Evolutionary conservation across 768 basidiomycete species (phyloP).

Genomic region (Dioszegia hungarica): DNA sequence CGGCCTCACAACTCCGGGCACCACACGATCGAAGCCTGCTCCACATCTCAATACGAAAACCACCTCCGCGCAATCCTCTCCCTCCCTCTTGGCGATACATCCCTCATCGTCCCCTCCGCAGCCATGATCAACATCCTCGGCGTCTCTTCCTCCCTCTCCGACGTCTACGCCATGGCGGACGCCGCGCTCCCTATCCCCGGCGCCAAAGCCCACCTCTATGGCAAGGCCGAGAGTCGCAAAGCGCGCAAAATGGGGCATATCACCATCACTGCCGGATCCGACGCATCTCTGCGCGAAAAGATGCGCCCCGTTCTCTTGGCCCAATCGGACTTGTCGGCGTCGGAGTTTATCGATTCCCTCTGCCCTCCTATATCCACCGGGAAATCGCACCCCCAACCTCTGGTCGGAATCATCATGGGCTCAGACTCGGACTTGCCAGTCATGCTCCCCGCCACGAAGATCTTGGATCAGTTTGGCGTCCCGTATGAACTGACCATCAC

Average conservation of each 20-base stretch:
- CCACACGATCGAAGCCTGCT: slow-evolving; percentile 95
- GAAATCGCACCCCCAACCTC: slow-evolving; percentile 63
- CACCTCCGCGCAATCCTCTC: slow-evolving; percentile 90
- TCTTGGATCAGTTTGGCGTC: slow-evolving; percentile 73
- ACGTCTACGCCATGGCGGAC: slow-evolving; percentile 56
- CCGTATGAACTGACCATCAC: slow-evolving; percentile 95
- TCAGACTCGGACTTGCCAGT: slow-evolving; percentile 95
- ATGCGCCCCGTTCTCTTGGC: slow-evolving; percentile 70
- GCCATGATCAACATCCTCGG: slow-evolving; percentile 96
- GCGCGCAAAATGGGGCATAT: slow-evolving; percentile 98
- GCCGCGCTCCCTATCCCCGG: slow-evolving; percentile 68
- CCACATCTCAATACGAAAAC: slow-evolving; percentile 94
- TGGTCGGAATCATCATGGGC: slow-evolving; percentile 95
- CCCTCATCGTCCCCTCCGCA: slow-evolving; percentile 75
- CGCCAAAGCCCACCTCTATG: slow-evolving; percentile 81
- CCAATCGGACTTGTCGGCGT: slow-evolving; percentile 37
- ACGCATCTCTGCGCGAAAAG: slow-evolving; percentile 64
- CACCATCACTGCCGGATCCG: slow-evolving; percentile 76
- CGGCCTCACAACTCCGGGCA: slow-evolving; percentile 98
- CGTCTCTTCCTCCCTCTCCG: slow-evolving; percentile 58
- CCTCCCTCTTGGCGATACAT: slow-evolving; percentile 81
- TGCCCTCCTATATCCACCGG: slow-evolving; percentile 49
- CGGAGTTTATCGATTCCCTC: slow-evolving; percentile 52
- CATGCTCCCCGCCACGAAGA: slow-evolving; percentile 80
- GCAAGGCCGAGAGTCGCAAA: slow-evolving; percentile 81